These are phyloP conservation scores for Kernera saxatilis DNA, from an alignment of 345 rosid species.

Conservation along the genomic window DNA sequence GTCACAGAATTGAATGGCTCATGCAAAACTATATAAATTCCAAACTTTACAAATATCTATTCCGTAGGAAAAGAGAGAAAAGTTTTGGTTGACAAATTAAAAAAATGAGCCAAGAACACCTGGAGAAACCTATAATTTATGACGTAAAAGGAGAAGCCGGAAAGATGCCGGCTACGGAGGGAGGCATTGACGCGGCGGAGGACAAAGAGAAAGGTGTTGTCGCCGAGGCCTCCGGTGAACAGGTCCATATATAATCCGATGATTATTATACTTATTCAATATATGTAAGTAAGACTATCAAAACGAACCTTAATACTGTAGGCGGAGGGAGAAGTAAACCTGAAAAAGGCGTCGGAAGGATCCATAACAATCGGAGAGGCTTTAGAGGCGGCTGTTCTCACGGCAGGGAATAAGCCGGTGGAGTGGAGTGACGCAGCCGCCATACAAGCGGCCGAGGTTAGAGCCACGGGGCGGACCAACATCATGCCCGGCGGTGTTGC, in stretches of 20 bases:
- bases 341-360: conserved; percentile 20
- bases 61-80: background rate
- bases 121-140: conserved; percentile 24
- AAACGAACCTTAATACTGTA: background rate
- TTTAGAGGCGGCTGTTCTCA: conserved; percentile 63
- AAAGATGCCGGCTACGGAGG: conserved; percentile 27
- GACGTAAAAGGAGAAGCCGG: conserved; percentile 37
- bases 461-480: conserved; percentile 69
- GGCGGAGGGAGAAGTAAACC: conserved; percentile 14
- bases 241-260: background rate
- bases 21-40: conserved; percentile 11
- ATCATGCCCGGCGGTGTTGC: conserved; percentile 64
- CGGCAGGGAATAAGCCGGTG: conserved; percentile 71
- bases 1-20: conserved; percentile 11
- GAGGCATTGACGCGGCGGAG: conserved; percentile 34
- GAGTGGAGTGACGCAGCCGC: conserved; percentile 91
- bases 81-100: background rate
- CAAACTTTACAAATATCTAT: background rate
- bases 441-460: conserved; percentile 82
- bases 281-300: background rate
- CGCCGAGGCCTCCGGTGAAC: conserved; percentile 7
- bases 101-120: conserved; percentile 44
- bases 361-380: conserved; percentile 67
- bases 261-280: background rate
- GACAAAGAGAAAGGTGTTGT: conserved; percentile 31